Evolutionary conservation across 305 asterid species (phyloP), one percentile per base, ranked within the genome.

Genomic region (Ilex paraguariensis): DNA sequence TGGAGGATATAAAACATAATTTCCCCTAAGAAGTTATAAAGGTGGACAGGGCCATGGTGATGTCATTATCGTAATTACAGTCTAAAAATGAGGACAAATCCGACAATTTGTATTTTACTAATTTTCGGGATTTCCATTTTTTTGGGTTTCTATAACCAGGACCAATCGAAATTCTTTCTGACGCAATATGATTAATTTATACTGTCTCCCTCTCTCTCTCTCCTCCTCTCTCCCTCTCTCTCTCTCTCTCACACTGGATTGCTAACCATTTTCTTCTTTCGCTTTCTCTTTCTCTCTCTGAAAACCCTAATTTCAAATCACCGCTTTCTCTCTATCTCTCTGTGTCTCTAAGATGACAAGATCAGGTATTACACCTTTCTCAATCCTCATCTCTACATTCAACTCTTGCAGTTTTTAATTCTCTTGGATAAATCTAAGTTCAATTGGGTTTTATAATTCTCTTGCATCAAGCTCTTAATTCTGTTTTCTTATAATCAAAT

Each of bases 251-350:
- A 55, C 62, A 62, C 71, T 68, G 70, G 62, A 72, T 78, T 67
- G 54, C 74, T 71, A 42, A 51, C 70, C 68, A 58, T 66, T 57
- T 66, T 74, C 71, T 59, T 67, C 48, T 74, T 7, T 49, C 46
- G 51, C 3, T 58, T 7, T 49, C 46, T 54, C 3, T 58, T 36
- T 71, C 56, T 55, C 67, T 69, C 70, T 66, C 56, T 44, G 61
- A 63, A 82, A 82, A 84, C 84, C 89, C 84, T 82, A 84, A 75
- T 76, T 66, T 75, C 79, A 69, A 69, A 76, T 11, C 14, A 49
- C 15, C 53, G 13, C 53, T 49, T 12, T 70, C 67, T 63, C 52
- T 62, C n/a, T 56, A 54, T 68, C 66, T 21, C 54, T 10, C 66
- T 62, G 59, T 62, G 59, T 49, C 36, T 60, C 59, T 17, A 72